These are phyloP conservation scores for Pinus tabuliformis DNA, from an alignment of 75 land plant genomes.

Conservation along the genomic window DNA sequence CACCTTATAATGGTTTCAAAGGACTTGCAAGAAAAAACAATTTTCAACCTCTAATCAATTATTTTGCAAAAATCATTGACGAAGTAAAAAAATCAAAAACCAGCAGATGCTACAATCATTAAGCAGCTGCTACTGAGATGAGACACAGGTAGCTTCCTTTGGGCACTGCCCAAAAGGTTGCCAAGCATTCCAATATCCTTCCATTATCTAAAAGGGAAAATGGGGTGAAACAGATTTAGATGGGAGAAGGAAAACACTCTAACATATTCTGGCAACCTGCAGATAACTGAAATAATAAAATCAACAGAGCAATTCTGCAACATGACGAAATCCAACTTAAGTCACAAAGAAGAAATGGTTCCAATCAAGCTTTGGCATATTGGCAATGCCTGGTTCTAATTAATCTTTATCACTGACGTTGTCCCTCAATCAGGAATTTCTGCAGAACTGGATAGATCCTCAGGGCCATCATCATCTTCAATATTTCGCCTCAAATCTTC, in stretches of 20 bases:
- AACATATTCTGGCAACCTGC: neutral
- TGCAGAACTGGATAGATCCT: neutral
- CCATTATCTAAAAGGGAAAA: neutral
- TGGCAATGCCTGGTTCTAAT: neutral
- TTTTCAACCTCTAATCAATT: slow-evolving; percentile 1
- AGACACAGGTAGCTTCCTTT: neutral
- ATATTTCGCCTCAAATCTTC: slow-evolving; percentile 25
- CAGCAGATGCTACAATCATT: slow-evolving; percentile 1
- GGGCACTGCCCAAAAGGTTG: slow-evolving; percentile 1
- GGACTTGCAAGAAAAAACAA: neutral
- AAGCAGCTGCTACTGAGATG: slow-evolving; percentile 4
- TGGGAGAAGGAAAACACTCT: neutral
- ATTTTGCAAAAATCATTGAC: slow-evolving; percentile 1
- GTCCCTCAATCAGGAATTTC: neutral
- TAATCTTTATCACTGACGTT: neutral
- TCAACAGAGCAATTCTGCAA: neutral
- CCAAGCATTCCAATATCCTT: slow-evolving; percentile 7
- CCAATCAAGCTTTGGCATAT: neutral
- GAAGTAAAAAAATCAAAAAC: neutral
- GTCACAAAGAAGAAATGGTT: neutral
- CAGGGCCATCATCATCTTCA: slow-evolving; percentile 1
- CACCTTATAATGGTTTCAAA: neutral
- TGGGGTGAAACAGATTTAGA: neutral
- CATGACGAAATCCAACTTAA: neutral
- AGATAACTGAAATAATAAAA: slow-evolving; percentile 1